A percentile compares a stretch with the other conserved stretches of the same genome.
phyloP scores from a whole-genome alignment of 2,329 filamentous ascomycete species.

The Amauroascus verrucosus region DNA sequence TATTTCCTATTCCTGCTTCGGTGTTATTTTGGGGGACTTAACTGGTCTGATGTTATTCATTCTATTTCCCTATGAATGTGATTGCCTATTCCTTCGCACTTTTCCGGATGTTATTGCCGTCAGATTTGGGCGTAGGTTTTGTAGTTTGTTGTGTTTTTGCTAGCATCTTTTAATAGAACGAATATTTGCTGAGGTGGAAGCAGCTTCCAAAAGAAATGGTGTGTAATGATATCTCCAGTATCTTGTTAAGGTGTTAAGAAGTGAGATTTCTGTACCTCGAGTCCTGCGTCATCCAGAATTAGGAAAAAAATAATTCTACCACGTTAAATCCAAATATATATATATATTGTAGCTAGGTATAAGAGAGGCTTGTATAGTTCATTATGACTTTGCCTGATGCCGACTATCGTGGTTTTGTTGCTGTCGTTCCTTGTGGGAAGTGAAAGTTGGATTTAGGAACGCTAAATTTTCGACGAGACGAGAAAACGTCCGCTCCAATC shows the following conservation, averaged over 20 bases:
- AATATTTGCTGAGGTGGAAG: background rate
- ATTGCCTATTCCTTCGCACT: slow-evolving; percentile 1
- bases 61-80: slow-evolving; percentile 11
- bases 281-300: too few relatives aligned
- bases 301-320: too few relatives aligned
- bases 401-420: background rate
- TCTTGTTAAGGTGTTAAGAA: background rate
- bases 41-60: slow-evolving; percentile 7
- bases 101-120: slow-evolving; percentile 10
- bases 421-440: background rate
- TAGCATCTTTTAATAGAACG: slow-evolving; percentile 9
- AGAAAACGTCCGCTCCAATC: slow-evolving; percentile 1
- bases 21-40: slow-evolving; percentile 12
- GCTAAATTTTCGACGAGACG: slow-evolving; percentile 9
- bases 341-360: too few relatives aligned
- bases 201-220: background rate
- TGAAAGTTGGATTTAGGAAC: background rate
- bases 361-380: too few relatives aligned
- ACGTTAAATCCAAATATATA: too few relatives aligned
- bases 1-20: slow-evolving; percentile 6
- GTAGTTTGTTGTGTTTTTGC: slow-evolving; percentile 8
- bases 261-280: background rate
- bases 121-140: slow-evolving; percentile 7
- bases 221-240: background rate
- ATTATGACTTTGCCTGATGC: background rate